Conservation (phyloP, 768 basidiomycete genomes). For the Lanmaoa rubissima region DNA sequence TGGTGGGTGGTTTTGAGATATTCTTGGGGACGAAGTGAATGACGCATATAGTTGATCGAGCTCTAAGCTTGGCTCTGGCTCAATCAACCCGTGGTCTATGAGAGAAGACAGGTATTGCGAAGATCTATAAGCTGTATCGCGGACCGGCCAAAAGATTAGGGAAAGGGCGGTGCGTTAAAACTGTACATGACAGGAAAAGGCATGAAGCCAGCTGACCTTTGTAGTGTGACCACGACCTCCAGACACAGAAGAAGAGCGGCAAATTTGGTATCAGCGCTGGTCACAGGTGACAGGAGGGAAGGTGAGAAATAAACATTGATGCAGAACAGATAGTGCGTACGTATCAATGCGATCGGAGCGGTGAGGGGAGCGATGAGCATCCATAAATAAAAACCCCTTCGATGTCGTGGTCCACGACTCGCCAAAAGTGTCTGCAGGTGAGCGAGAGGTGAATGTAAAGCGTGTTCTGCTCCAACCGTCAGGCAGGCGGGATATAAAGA, state of each 20-base stretch:
- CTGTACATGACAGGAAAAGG: neutral
- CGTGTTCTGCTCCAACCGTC: slow-evolving; percentile 21
- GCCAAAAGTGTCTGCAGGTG: slow-evolving; percentile 54
- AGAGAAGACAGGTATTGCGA: slow-evolving; percentile 66
- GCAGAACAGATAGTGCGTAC: slow-evolving; percentile 41
- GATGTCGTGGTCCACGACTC: slow-evolving; percentile 60
- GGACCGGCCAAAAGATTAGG: slow-evolving; percentile 1
- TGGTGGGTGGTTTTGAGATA: slow-evolving; percentile 7
- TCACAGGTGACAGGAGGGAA: neutral
- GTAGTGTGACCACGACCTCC: slow-evolving; percentile 86
- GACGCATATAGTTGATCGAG: slow-evolving; percentile 58
- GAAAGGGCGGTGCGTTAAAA: neutral
- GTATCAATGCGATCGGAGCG: slow-evolving; percentile 73
- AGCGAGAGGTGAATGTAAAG: slow-evolving; percentile 33
- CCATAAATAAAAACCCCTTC: slow-evolving; percentile 65
- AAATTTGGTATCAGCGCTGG: slow-evolving; percentile 79
- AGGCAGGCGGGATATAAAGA: slow-evolving; percentile 48
- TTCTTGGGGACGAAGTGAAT: slow-evolving; percentile 21
- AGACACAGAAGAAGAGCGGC: slow-evolving; percentile 82
- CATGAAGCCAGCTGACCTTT: slow-evolving; percentile 45
- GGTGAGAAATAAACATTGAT: neutral
- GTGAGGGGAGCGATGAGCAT: slow-evolving; percentile 66
- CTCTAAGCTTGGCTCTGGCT: slow-evolving; percentile 50
- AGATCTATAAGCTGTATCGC: slow-evolving; percentile 57
- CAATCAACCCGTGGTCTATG: slow-evolving; percentile 52